These are phyloP conservation scores for Rhizophora mangle DNA, from an alignment of 345 rosid species.

Conservation along the genomic window DNA sequence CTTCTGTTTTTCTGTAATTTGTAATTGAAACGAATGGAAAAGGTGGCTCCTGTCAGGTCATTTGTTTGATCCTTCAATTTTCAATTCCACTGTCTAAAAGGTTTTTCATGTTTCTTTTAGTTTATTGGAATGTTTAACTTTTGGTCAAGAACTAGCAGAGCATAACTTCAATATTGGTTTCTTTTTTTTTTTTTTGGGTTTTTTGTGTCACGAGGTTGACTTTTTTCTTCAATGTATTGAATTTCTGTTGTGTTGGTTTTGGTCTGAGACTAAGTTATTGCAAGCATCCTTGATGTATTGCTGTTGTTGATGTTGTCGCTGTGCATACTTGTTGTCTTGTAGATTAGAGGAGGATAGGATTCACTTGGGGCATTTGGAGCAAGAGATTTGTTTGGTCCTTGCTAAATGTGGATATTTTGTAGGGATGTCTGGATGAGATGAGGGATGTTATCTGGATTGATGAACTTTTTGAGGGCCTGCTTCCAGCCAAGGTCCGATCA, in stretches of 20 bases:
- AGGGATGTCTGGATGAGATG: slow-evolving; percentile 73
- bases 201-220: no score
- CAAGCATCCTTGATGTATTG: slow-evolving; percentile 9
- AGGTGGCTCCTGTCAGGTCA: slow-evolving; percentile 18
- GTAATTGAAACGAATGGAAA: slow-evolving; percentile 5
- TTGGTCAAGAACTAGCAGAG: slow-evolving; percentile 12
- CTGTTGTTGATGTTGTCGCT: slow-evolving; percentile 22
- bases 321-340: slow-evolving; percentile 18
- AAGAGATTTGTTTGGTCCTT: slow-evolving; percentile 15
- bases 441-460: slow-evolving; percentile 89
- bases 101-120: not conserved
- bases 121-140: not conserved
- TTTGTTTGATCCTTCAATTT: slow-evolving; percentile 30
- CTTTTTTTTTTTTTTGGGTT: not conserved
- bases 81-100: not conserved
- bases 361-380: slow-evolving; percentile 14
- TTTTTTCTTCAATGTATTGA: no score
- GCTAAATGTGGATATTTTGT: slow-evolving; percentile 50
- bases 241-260: no score
- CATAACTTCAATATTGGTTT: slow-evolving; percentile 10
- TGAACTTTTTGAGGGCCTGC: slow-evolving; percentile 80
- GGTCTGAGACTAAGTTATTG: not conserved
- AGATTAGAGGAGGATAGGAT: slow-evolving; percentile 13
- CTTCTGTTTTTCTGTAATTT: slow-evolving; percentile 16
- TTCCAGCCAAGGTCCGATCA: slow-evolving; percentile 73